Base-by-base conservation (phyloP, 2,329 filamentous ascomycete species). In the Xylaria sp. region DNA sequence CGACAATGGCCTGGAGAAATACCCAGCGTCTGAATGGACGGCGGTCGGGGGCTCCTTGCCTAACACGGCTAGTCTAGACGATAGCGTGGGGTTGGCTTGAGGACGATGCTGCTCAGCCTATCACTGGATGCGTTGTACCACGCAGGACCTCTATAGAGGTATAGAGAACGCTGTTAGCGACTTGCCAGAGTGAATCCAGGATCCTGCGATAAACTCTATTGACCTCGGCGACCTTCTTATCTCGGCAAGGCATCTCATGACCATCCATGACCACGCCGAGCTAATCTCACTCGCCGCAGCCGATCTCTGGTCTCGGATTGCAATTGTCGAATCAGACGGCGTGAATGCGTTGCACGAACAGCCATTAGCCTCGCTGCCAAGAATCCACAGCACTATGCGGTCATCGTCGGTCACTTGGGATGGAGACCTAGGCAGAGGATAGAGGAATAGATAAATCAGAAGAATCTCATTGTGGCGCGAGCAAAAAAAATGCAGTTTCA, bases 201-300 rank as follows among this genome's bases (percentile, higher is more conserved):
- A 12, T 8, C 23, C 55, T 45, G 53, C 34, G 32, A 56, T 34
- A 15, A 41, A 39, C 53, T 53, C 25, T 28, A 61, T 5, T 28
- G 25, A 34, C 10, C 34, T 41, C n/a, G 43, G 15, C 36, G 34
- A 65, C 58, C 58, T 68, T 65, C 66, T 68, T 68, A 66, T 68
- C 66, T 68, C 23, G 46, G 66, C 20, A 59, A 66, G 34, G 66
- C 15, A 66, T 66, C 63, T 65, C 45, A 62, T 67, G 61, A 57
- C 52, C 48, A 50, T 59, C 62, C 45, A 62, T 67, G 61, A 57
- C 52, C 48, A 50, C 15, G 10, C 50, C 7, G 4, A 34, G 43
- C 61, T 60, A 61, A 45, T 39, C 41, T 3, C 15, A 10, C 60
- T 34, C 18, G 58, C 12, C 7, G 52, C 32, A 34, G 45, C 46